These are phyloP conservation scores for Ilex aquifolium DNA, from an alignment of 257 asterid genomes.

Conservation along the genomic window DNA sequence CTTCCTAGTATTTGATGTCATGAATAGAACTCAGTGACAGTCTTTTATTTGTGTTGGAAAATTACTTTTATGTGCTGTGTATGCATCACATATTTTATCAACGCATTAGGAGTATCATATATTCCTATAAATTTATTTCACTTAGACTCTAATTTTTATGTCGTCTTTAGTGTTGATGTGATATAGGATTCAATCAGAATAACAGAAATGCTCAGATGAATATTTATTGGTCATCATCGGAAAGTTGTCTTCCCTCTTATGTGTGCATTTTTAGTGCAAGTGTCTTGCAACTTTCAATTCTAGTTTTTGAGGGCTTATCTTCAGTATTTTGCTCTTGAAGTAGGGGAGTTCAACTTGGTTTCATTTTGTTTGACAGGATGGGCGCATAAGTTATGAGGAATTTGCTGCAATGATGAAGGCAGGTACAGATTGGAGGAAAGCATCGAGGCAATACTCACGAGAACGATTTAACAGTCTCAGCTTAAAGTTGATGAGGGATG, in stretches of 20 bases:
- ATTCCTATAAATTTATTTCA: no score
- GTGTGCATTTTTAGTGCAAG: background rate
- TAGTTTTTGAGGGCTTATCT: no score
- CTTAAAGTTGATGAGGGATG: slow-evolving; percentile 28
- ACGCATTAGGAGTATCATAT: background rate
- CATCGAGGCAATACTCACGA: slow-evolving; percentile 28
- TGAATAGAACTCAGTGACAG: background rate
- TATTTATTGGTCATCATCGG: background rate
- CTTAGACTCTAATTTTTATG: no score
- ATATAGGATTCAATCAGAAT: no score
- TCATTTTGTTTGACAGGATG: slow-evolving; percentile 16
- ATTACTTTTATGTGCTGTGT: no score
- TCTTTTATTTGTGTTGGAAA: background rate
- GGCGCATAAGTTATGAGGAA: slow-evolving; percentile 28
- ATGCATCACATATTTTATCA: no score
- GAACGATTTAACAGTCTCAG: slow-evolving; percentile 27
- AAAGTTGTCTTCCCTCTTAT: background rate
- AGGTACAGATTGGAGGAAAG: slow-evolving; percentile 34
- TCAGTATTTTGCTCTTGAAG: no score
- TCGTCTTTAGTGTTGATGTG: background rate
- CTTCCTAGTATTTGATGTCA: background rate
- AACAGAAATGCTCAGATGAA: no score
- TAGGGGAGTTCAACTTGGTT: background rate
- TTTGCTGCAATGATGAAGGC: slow-evolving; percentile 30
- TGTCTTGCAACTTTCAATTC: no score